phyloP scores from a whole-genome alignment of 345 rosid species.

The Luvunga scandens region DNA sequence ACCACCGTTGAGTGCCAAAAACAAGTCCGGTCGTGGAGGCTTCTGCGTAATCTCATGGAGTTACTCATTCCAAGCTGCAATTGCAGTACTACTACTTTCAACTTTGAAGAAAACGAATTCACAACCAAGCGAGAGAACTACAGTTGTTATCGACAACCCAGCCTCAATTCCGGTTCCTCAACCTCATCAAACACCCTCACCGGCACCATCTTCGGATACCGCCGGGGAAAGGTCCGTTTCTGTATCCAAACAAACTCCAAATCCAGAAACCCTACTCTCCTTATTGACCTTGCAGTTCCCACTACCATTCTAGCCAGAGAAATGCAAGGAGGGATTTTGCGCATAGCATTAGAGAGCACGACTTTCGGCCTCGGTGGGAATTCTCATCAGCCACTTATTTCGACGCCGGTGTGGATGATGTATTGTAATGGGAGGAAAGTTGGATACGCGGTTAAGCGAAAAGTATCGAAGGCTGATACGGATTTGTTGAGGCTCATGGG shows the following conservation, averaged over 20 bases:
- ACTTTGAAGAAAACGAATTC: conserved; percentile 21
- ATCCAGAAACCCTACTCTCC: conserved; percentile 41
- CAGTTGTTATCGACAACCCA: conserved; percentile 19
- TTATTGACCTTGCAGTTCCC: conserved; percentile 56
- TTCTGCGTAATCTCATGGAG: conserved; percentile 49
- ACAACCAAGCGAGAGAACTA: conserved; percentile 17
- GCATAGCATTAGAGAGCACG: conserved; percentile 53
- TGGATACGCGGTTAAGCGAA: conserved; percentile 59
- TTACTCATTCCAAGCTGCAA: conserved; percentile 68
- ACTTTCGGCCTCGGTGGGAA: neutral
- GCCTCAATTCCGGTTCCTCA: conserved; percentile 14
- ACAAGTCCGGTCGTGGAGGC: conserved; percentile 77
- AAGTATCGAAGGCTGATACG: conserved; percentile 42
- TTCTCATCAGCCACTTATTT: conserved; percentile 25
- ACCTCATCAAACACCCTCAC: conserved; percentile 40
- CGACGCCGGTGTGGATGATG: conserved; percentile 54
- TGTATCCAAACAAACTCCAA: conserved; percentile 55
- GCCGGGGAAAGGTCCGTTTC: conserved; percentile 55
- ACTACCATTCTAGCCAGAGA: conserved; percentile 56
- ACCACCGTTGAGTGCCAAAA: conserved; percentile 73
- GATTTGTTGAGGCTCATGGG: conserved; percentile 44
- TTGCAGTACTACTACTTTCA: conserved; percentile 21
- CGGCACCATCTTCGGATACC: conserved; percentile 64
- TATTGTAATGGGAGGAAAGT: conserved; percentile 66
- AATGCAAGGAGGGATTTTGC: conserved; percentile 61